These are phyloP conservation scores for Lentinula aciculospora DNA, from an alignment of 768 basidiomycete species.

Conservation along the genomic window DNA sequence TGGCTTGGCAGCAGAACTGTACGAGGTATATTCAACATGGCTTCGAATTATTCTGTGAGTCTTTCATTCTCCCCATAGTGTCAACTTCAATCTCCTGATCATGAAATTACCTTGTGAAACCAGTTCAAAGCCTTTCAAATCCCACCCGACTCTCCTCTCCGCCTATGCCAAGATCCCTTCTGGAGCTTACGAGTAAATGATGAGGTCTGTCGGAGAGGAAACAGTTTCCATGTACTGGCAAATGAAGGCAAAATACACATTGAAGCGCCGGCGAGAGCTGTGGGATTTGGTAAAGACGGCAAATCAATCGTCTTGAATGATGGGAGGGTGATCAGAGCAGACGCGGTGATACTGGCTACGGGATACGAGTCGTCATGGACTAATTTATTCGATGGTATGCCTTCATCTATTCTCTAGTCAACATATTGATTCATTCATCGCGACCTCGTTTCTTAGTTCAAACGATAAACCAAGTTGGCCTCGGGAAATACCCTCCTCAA, in stretches of 20 bases:
- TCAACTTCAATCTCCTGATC: neutral
- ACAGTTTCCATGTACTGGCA: conserved; percentile 47
- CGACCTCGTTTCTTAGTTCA: conserved; percentile 14
- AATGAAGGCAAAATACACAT: conserved; percentile 45
- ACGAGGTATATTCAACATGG: conserved; percentile 38
- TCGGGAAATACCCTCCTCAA: conserved; percentile 11
- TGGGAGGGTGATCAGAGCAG: conserved; percentile 35
- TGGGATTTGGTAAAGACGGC: conserved; percentile 29
- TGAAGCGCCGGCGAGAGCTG: conserved; percentile 35
- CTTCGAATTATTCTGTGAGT: conserved; percentile 36
- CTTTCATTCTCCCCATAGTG: neutral
- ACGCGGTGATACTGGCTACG: conserved; percentile 50
- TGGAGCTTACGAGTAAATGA: conserved; percentile 10
- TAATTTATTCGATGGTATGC: conserved; percentile 26
- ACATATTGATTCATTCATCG: neutral
- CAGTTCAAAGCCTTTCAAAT: conserved; percentile 29
- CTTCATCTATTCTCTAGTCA: no score
- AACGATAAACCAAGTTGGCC: conserved; percentile 17
- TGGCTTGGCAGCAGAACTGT: conserved; percentile 49
- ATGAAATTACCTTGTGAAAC: conserved; percentile 2
- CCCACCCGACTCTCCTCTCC: conserved; percentile 45
- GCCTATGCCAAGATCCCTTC: conserved; percentile 13
- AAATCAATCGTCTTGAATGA: conserved; percentile 35
- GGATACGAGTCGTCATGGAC: conserved; percentile 59
- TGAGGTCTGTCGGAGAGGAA: conserved; percentile 22